Percentiles rank a stretch among this genome's conserved stretches.
phyloP scores from a whole-genome alignment of 345 rosid species.

The Gossypium rotundifolium region DNA sequence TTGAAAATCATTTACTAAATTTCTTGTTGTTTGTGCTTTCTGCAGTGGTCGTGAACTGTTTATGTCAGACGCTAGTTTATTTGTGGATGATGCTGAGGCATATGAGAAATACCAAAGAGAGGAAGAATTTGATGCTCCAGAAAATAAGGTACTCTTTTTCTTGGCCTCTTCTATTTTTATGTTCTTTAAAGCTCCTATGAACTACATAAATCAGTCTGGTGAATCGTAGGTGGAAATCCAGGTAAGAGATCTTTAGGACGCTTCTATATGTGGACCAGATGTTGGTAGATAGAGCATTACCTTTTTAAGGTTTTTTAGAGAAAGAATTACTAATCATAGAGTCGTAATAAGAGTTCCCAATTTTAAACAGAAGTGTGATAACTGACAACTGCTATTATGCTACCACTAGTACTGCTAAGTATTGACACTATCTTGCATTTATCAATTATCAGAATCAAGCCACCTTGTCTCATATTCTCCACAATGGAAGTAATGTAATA shows the following conservation, averaged over 20 bases:
- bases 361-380: neutral
- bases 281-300: neutral
- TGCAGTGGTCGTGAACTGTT: constrained; percentile 63
- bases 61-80: constrained; percentile 45
- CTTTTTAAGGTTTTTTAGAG: neutral
- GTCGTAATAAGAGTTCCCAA: neutral
- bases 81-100: constrained; percentile 62
- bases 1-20: constrained; percentile 10
- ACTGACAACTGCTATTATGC: neutral
- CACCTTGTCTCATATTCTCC: neutral
- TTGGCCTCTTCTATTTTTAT: neutral
- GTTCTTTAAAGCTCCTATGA: neutral
- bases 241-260: neutral
- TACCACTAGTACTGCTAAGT: neutral
- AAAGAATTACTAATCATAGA: neutral
- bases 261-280: neutral
- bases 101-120: constrained; percentile 51
- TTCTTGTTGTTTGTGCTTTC: constrained; percentile 11
- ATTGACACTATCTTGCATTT: neutral
- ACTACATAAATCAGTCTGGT: neutral
- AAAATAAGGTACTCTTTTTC: constrained; percentile 29
- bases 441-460: neutral
- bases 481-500: neutral
- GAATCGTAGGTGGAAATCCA: neutral
- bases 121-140: constrained; percentile 33